Evolutionary conservation across 2,329 filamentous ascomycete genomes (phyloP).

Genomic region (Paraphaeosphaeria sporulosa): DNA sequence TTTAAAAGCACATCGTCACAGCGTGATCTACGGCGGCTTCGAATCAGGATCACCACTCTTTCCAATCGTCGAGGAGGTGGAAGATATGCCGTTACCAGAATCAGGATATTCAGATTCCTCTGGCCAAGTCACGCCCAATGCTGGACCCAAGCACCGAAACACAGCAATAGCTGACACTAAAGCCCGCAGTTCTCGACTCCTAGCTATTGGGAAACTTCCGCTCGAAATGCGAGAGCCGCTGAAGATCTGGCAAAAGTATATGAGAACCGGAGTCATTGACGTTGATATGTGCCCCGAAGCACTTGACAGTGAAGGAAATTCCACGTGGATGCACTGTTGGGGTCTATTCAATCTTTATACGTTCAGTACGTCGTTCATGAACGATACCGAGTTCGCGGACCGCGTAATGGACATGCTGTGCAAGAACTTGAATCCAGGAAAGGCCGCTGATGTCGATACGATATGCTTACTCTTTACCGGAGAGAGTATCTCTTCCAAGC

Average conservation of each 20-base stretch:
- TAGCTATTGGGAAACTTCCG: neutral
- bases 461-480: slow-evolving; percentile 25
- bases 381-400: slow-evolving; percentile 23
- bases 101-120: neutral
- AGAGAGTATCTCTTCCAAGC: neutral
- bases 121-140: neutral
- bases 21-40: neutral
- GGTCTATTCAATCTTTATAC: slow-evolving; percentile 27
- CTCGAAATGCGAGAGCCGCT: slow-evolving; percentile 7
- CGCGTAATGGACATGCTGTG: slow-evolving; percentile 22
- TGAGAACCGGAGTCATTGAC: neutral
- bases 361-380: slow-evolving; percentile 16
- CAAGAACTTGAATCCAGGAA: slow-evolving; percentile 9
- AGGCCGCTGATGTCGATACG: slow-evolving; percentile 19
- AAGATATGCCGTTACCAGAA: neutral
- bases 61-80: neutral
- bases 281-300: slow-evolving; percentile 1
- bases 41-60: neutral
- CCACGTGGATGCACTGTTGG: slow-evolving; percentile 22
- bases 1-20: neutral
- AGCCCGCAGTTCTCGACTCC: neutral
- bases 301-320: slow-evolving; percentile 2
- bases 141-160: neutral
- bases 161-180: no score
- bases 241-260: slow-evolving; percentile 2